Conservation (phyloP, 2,329 filamentous ascomycete species). For the Cladophialophora bantiana region DNA sequence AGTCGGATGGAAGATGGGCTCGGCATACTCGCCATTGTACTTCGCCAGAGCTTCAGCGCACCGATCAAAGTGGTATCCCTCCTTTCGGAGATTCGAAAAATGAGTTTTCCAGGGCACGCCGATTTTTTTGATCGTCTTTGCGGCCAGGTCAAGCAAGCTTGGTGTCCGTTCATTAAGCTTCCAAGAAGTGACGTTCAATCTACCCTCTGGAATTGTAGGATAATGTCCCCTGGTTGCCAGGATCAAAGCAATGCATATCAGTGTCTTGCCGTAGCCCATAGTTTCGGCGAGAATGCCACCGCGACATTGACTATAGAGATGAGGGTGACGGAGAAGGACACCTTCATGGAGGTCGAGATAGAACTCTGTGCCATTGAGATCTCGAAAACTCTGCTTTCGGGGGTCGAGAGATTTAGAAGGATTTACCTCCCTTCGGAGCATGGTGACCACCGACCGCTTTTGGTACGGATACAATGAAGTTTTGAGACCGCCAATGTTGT, state of each 20-base stretch:
- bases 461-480: slow-evolving; percentile 80
- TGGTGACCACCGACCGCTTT: slow-evolving; percentile 76
- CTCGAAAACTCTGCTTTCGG: slow-evolving; percentile 66
- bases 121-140: slow-evolving; percentile 69
- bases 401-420: slow-evolving; percentile 74
- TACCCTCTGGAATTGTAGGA: slow-evolving; percentile 69
- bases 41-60: slow-evolving; percentile 65
- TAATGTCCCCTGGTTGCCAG: slow-evolving; percentile 76
- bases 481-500: slow-evolving; percentile 48
- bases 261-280: slow-evolving; percentile 76
- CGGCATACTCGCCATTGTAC: slow-evolving; percentile 67
- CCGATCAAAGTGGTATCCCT: slow-evolving; percentile 59
- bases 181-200: slow-evolving; percentile 54
- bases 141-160: slow-evolving; percentile 77
- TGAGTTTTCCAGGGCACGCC: slow-evolving; percentile 74
- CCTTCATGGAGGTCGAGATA: slow-evolving; percentile 74
- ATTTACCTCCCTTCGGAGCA: slow-evolving; percentile 80
- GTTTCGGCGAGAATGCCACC: slow-evolving; percentile 65
- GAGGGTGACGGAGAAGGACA: slow-evolving; percentile 68
- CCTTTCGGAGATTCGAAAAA: slow-evolving; percentile 60
- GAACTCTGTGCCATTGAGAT: slow-evolving; percentile 69
- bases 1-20: slow-evolving; percentile 55
- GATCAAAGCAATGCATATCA: slow-evolving; percentile 81
- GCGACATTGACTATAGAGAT: slow-evolving; percentile 73
- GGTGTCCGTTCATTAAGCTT: slow-evolving; percentile 60